Percentiles rank a stretch among this genome's conserved stretches.
Evolutionary conservation across 768 basidiomycete species (phyloP).

Genomic region (Xanthoconium stramineum): DNA sequence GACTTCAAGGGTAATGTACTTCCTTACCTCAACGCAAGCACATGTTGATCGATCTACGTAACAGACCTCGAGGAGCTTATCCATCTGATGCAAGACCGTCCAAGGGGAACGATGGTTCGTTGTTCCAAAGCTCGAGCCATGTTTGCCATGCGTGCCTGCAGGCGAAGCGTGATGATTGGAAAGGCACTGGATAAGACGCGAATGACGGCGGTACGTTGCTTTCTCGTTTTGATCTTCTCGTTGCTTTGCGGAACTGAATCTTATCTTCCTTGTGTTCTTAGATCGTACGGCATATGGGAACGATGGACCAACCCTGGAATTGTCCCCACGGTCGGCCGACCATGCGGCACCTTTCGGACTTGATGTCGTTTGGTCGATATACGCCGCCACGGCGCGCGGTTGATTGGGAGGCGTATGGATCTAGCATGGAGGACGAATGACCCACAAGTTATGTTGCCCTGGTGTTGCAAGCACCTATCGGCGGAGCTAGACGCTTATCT

Average conservation of each 20-base stretch:
- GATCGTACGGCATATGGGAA: constrained; percentile 80
- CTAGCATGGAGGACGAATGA: constrained; percentile 2
- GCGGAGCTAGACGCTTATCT: not conserved
- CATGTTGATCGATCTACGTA: not conserved
- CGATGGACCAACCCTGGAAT: constrained; percentile 84
- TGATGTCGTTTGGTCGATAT: constrained; percentile 31
- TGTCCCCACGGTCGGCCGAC: constrained; percentile 87
- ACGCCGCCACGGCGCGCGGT: constrained; percentile 16
- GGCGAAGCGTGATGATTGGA: constrained; percentile 96
- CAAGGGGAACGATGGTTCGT: constrained; percentile 79
- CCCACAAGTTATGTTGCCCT: not conserved
- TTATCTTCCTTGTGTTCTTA: constrained; percentile 20
- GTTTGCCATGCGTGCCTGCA: constrained; percentile 95
- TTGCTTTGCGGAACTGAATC: not conserved
- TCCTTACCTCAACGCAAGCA: not conserved
- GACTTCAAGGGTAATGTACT: constrained; percentile 69
- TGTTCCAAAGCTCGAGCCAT: constrained; percentile 91
- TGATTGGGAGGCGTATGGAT: constrained; percentile 36
- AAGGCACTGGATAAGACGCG: constrained; percentile 71
- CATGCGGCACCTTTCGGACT: constrained; percentile 71
- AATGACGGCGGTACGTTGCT: constrained; percentile 65
- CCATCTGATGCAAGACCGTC: constrained; percentile 75
- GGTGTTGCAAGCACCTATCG: not conserved
- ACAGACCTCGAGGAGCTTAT: constrained; percentile 92
- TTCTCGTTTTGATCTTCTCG: not conserved